Conservation (phyloP, 2,329 filamentous ascomycete genomes). For the Cytospora mali region DNA sequence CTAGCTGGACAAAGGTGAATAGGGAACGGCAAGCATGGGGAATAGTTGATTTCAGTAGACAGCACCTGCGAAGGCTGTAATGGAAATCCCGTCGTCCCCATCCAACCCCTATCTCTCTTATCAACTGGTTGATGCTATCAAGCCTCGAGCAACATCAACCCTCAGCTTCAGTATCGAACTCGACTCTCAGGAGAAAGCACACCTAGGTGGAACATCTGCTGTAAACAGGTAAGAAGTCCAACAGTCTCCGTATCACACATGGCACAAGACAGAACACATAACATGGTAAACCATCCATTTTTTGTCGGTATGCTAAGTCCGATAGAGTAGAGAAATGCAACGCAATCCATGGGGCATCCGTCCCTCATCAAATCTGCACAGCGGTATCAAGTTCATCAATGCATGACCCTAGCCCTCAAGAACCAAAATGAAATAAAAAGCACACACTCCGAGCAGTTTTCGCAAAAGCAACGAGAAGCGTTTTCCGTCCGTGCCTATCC, state of each 20-base stretch:
- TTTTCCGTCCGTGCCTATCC: background rate
- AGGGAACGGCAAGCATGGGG: too few relatives aligned
- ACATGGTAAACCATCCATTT: background rate
- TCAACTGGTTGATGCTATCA: too few relatives aligned
- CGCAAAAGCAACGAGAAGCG: conserved; percentile 1
- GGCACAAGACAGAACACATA: background rate
- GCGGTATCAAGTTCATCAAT: conserved; percentile 25
- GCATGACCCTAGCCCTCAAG: conserved; percentile 13
- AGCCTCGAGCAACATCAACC: too few relatives aligned
- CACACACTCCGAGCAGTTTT: conserved; percentile 12
- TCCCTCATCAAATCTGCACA: conserved; percentile 11
- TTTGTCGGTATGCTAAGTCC: background rate
- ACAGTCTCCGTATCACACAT: background rate
- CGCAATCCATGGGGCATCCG: conserved; percentile 6
- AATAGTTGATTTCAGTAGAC: too few relatives aligned
- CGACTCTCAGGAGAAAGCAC: too few relatives aligned
- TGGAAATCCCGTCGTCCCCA: too few relatives aligned
- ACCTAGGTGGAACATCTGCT: too few relatives aligned
- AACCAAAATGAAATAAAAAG: conserved; percentile 15
- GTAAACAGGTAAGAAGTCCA: background rate
- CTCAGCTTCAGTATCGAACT: too few relatives aligned
- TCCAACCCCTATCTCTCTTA: too few relatives aligned
- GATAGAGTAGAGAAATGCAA: conserved; percentile 12
- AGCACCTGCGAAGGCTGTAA: too few relatives aligned
- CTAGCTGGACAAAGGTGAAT: background rate